Base-by-base conservation (phyloP, 495 filamentous ascomycete genomes). In the Oidiodendron maius region DNA sequence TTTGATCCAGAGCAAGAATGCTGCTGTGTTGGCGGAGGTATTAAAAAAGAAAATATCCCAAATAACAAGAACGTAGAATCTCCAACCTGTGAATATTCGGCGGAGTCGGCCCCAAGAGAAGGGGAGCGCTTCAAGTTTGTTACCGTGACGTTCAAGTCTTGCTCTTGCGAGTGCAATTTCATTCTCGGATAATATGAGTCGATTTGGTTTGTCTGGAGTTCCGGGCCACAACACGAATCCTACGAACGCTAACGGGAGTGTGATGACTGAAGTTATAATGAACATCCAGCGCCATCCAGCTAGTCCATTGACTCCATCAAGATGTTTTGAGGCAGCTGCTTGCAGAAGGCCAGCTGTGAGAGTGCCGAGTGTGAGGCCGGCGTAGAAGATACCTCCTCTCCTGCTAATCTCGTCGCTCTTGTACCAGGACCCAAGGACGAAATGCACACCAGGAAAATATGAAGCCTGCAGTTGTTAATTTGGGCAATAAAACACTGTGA, bases 361-460 rank as follows among this genome's bases (percentile, higher is more conserved):
- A 40, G 69, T 77, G 17, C 46, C 46, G 9, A 50, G 39, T 17
- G 25, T 50, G 10, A 22, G 46, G 21, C 46, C 46, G 21, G 42
- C 53, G 18, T 60, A 57, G 48, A 67, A 70, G 16, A 71, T 61
- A 18, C 53, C 53, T 4, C 40, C 59, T 11, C 64, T 55, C 37
- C 68, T 65, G 2, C 56, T 63, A 28, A 65, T 51, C 41, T 69
- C 65, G 28, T 47, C 34, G 3, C 55, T 50, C 2, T 48, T 60
- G 26, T 69, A 77, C 74, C 74, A 77, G 26, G 63, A 65, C n/a
- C 74, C 74, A 24, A 77, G 69, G 16, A 77, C 54, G 43, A 67
- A 69, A 47, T 71, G 66, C 44, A 76, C 69, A 3, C 72, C 71
- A 1, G 72, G 72, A 45, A 71, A 75, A 37, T 63, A 71, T 11